Base-by-base conservation (phyloP, 371 early-diverging fungal species). In the Fennellomyces sp. region DNA sequence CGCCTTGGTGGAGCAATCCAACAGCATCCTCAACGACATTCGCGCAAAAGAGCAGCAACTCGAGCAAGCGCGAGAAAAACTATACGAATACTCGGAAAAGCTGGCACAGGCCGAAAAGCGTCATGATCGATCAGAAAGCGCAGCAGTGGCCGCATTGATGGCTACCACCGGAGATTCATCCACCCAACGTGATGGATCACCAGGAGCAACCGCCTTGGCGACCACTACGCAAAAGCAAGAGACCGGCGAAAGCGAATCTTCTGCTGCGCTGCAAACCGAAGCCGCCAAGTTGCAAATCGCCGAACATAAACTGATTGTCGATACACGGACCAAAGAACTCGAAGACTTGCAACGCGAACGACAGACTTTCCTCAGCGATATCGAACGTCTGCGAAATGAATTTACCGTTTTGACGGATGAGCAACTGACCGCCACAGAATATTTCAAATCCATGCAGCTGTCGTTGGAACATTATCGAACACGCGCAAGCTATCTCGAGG, bases 321-420 rank as follows among this genome's bases (percentile, higher is more conserved):
- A 90, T 11, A 75, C 82, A 38, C 76, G 89, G 13, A 78, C 78
- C 63, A 74, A 72, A 27, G 92, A 96, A 58, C 57, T 91, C 15
- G 89, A 92, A n/a, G 86, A 87, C 38, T 66, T 94, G n/a, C 82
- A 84, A 62, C 68, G 79, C 5, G 86, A 88, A 33, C 80, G 93
- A 23, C 80, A 93, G 26, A 69, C 69, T 2, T 67, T 83, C 29
- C 53, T 72, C 13, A 78, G 85, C 49, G 73, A 85, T 35, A 61
- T 82, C n/a, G 84, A 87, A 38, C 81, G 82, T 52, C 68, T 74
- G 70, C 72, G 65, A 64, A 73, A 35, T 56, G 67, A 27, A 65
- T 74, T 54, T 68, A 78, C 64, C 7, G 51, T 29, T 5, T 27
- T 72, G 65, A 68, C 75, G 0, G 90, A 90, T 56, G 90, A 93